Percentiles rank a stretch among this genome's conserved stretches.
Evolutionary conservation across 2,329 filamentous ascomycete genomes (phyloP).

Genomic region (Hypoxylon sp.): DNA sequence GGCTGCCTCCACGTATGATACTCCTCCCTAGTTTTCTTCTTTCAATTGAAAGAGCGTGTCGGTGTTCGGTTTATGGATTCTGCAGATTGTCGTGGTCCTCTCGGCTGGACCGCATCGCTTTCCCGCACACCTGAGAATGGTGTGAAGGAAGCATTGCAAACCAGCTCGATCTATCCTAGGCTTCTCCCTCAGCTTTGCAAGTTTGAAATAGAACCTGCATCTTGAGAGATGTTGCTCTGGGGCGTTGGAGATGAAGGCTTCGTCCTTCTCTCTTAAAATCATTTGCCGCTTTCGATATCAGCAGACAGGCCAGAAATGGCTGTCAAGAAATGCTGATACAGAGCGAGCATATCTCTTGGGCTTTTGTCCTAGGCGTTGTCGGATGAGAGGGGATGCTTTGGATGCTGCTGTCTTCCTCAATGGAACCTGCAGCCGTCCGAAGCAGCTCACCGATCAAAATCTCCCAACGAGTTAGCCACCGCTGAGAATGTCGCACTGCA

Average conservation of each 20-base stretch:
- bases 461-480: constrained; percentile 84
- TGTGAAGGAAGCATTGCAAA: constrained; percentile 58
- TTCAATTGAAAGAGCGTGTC: constrained; percentile 56
- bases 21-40: constrained; percentile 59
- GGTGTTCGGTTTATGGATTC: constrained; percentile 64
- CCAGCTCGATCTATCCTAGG: constrained; percentile 84
- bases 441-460: constrained; percentile 82
- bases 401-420: constrained; percentile 23
- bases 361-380: constrained; percentile 76
- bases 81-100: constrained; percentile 86
- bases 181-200: constrained; percentile 68
- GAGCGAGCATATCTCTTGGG: constrained; percentile 61
- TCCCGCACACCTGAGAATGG: constrained; percentile 52
- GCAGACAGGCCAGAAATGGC: constrained; percentile 48
- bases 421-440: constrained; percentile 38
- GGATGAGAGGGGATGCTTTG: constrained; percentile 69
- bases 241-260: constrained; percentile 84
- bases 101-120: constrained; percentile 73
- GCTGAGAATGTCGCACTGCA: constrained; percentile 90
- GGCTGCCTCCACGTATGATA: constrained; percentile 52
- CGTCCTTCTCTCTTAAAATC: constrained; percentile 79
- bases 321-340: constrained; percentile 49
- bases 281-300: constrained; percentile 69
- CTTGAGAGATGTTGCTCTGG: constrained; percentile 70
- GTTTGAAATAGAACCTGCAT: constrained; percentile 61